Evolutionary conservation across 345 rosid genomes (phyloP).

Genomic region (Arabis hirsuta): DNA sequence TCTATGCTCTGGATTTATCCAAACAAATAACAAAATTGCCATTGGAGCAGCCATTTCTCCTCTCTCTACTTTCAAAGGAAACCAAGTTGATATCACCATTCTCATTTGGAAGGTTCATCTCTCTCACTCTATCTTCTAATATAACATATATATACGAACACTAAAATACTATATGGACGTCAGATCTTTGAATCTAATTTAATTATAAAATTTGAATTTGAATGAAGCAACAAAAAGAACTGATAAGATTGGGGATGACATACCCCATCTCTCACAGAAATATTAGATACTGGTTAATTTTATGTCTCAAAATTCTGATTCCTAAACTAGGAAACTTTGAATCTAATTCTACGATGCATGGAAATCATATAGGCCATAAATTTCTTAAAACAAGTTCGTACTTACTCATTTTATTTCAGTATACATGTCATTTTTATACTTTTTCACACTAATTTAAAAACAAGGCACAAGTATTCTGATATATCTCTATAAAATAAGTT

Average conservation of each 20-base stretch:
- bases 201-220: background rate
- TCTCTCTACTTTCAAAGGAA: slow-evolving; percentile 59
- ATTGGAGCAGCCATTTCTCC: slow-evolving; percentile 99
- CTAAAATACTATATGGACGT: background rate
- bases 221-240: background rate
- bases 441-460: no score
- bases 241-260: background rate
- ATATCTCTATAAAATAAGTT: no score
- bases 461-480: no score
- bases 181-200: slow-evolving; percentile 1
- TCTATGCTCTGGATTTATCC: slow-evolving; percentile 90
- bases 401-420: no score
- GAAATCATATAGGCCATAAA: no score
- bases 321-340: no score
- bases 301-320: no score
- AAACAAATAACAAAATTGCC: slow-evolving; percentile 90
- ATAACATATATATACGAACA: background rate
- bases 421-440: no score
- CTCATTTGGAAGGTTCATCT: slow-evolving; percentile 88
- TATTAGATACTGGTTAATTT: no score
- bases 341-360: no score
- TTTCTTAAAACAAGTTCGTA: no score
- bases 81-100: slow-evolving; percentile 85
- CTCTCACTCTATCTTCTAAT: slow-evolving; percentile 5
- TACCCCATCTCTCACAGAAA: no score